Evolutionary conservation across 2,329 filamentous ascomycete genomes (phyloP), one percentile per base, ranked within the genome.

Genomic region (Periconia sp.): DNA sequence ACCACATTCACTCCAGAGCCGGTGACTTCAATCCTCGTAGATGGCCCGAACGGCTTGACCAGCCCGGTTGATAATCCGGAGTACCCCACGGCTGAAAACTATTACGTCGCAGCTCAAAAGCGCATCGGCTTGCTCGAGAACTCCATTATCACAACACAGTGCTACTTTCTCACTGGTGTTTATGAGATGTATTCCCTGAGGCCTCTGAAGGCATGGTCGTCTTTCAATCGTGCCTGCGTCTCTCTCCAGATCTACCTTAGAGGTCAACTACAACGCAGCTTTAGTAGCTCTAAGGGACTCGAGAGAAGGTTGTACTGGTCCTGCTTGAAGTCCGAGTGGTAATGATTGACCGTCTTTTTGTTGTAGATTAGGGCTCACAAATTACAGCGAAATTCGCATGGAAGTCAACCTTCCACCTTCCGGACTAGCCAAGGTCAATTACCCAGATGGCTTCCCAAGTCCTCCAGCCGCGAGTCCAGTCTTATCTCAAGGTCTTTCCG

Each of bases 141-240:
- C 12, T 57, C 61, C 4, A 25, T 67, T 7, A 42, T 66, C 17
- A 53, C 60, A 2, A 57, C 63, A 3, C 60, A 69, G 41, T 68
- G 65, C 24, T 35, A 65, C 9, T 69, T 67, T 29, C 46, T 68
- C 26, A 58, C 53, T 16, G 65, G 65, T 2, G 62, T 69, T 6
- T 67, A 63, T 19, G 63, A 67, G 35, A 68, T 68, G 65, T 67
- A 67, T 31, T 58, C 59, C 11, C 46, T 69, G 19, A 54, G 59
- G 3, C 65, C 64, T 6, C 46, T 68, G 4, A 48, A 64, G 18
- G 64, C 64, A 9, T 63, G 60, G 47, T 55, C 52, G 6, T 63
- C 59, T 18, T 66, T 69, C 40, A 65, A 66, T 35, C 54, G 57
- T 22, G 62, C 65, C 15, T 62, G 57, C 22, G 57, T 64, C 10